Evolutionary conservation across 2,329 filamentous ascomycete genomes (phyloP).

Genomic region (Cladosporium phlei): DNA sequence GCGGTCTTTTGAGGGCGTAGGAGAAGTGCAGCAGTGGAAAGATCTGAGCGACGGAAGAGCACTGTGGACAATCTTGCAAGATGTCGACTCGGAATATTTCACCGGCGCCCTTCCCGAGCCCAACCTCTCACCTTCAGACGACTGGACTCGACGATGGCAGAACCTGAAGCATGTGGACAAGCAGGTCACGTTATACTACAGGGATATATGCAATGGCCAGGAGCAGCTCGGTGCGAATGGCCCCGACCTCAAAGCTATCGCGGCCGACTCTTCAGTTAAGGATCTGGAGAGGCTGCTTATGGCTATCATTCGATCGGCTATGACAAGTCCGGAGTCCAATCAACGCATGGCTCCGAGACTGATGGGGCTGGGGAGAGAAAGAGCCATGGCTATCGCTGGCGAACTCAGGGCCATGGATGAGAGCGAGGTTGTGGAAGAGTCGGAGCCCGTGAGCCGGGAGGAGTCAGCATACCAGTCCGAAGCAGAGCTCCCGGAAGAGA

Average conservation of each 20-base stretch:
- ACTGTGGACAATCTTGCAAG: slow-evolving; percentile 45
- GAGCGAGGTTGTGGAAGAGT: slow-evolving; percentile 22
- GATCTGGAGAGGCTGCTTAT: slow-evolving; percentile 42
- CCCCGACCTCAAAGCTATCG: slow-evolving; percentile 47
- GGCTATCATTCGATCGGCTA: slow-evolving; percentile 44
- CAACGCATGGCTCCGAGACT: slow-evolving; percentile 40
- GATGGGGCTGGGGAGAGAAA: slow-evolving; percentile 29
- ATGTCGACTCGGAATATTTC: slow-evolving; percentile 47
- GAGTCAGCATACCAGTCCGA: slow-evolving; percentile 29
- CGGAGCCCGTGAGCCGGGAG: slow-evolving; percentile 26
- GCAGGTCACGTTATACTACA: slow-evolving; percentile 45
- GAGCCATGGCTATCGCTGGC: slow-evolving; percentile 31
- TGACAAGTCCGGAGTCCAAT: slow-evolving; percentile 45
- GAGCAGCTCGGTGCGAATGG: slow-evolving; percentile 36
- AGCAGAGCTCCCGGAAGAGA: slow-evolving; percentile 21
- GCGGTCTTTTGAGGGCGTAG: slow-evolving; percentile 40
- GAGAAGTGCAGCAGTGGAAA: slow-evolving; percentile 35
- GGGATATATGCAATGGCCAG: slow-evolving; percentile 40
- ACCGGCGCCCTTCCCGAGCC: slow-evolving; percentile 44
- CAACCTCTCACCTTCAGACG: slow-evolving; percentile 39
- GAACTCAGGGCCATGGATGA: slow-evolving; percentile 31
- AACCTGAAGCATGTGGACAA: slow-evolving; percentile 50
- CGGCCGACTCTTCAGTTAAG: slow-evolving; percentile 37
- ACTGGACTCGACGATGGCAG: slow-evolving; percentile 51
- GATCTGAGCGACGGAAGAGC: slow-evolving; percentile 45